A percentile compares a stretch with the other conserved stretches of the same genome.
Conservation (phyloP, 129 eudicot species). For the Silybum marianum region DNA sequence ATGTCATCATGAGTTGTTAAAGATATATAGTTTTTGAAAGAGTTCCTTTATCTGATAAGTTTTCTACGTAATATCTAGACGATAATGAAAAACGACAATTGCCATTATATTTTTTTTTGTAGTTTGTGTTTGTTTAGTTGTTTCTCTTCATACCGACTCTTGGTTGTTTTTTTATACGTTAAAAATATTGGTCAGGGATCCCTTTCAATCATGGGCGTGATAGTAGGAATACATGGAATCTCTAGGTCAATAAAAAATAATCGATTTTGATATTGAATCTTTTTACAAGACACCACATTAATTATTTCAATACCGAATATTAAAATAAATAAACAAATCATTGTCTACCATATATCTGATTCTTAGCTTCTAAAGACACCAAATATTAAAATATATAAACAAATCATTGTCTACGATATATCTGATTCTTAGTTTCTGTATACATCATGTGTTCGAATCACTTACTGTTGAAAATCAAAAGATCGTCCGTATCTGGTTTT, state of each 20-base stretch:
- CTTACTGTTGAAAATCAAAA: neutral
- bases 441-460: neutral
- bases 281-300: conserved; percentile 6
- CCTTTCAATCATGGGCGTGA: conserved; percentile 10
- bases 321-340: neutral
- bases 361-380: neutral
- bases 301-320: neutral
- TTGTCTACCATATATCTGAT: neutral
- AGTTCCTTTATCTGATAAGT: neutral
- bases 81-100: neutral
- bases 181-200: conserved; percentile 2
- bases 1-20: neutral
- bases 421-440: neutral
- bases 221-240: conserved; percentile 17
- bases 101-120: neutral
- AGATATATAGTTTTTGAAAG: neutral
- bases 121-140: neutral
- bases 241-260: conserved; percentile 6
- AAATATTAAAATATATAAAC: neutral
- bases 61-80: neutral
- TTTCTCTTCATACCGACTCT: conserved; percentile 21
- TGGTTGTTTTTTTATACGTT: conserved; percentile 10
- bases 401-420: neutral
- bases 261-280: conserved; percentile 16
- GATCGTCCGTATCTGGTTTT: neutral